Percentiles rank a stretch among this genome's conserved stretches.
These are phyloP conservation scores for Setomelanomma holmii DNA, from an alignment of 2,329 filamentous ascomycete species.

Conservation along the genomic window DNA sequence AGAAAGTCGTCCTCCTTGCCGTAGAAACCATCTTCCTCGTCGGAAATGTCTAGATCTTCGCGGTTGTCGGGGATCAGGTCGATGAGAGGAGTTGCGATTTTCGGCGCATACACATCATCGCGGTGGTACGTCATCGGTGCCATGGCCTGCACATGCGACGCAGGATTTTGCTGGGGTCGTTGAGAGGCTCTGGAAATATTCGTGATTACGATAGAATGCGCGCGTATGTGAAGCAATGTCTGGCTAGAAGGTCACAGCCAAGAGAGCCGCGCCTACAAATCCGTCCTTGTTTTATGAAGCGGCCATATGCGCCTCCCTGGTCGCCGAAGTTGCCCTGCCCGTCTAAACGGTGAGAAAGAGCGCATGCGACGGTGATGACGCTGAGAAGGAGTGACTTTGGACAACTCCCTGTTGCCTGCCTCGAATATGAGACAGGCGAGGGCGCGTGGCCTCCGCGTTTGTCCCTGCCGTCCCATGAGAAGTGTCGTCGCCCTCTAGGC, in stretches of 20 bases:
- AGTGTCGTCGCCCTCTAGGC: background rate
- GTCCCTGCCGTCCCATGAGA: background rate
- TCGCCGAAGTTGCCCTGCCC: slow-evolving; percentile 2
- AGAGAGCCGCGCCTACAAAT: too few relatives aligned
- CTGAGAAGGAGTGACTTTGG: background rate
- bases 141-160: background rate
- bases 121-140: slow-evolving; percentile 36
- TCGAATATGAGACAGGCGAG: too few relatives aligned
- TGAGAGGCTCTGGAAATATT: background rate
- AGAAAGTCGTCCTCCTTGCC: slow-evolving; percentile 43
- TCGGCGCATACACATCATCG: slow-evolving; percentile 23
- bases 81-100: slow-evolving; percentile 34
- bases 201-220: background rate
- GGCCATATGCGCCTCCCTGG: slow-evolving; percentile 1
- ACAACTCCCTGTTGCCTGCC: too few relatives aligned
- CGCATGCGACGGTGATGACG: background rate
- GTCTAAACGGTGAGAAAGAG: background rate
- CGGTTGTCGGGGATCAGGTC: slow-evolving; percentile 37
- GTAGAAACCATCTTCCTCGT: slow-evolving; percentile 50
- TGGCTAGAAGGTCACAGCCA: background rate
- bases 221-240: background rate
- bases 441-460: background rate
- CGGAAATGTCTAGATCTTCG: slow-evolving; percentile 45
- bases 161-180: background rate
- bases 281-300: background rate